Conservation (phyloP, 345 rosid genomes). For the Acer yangbiense region DNA sequence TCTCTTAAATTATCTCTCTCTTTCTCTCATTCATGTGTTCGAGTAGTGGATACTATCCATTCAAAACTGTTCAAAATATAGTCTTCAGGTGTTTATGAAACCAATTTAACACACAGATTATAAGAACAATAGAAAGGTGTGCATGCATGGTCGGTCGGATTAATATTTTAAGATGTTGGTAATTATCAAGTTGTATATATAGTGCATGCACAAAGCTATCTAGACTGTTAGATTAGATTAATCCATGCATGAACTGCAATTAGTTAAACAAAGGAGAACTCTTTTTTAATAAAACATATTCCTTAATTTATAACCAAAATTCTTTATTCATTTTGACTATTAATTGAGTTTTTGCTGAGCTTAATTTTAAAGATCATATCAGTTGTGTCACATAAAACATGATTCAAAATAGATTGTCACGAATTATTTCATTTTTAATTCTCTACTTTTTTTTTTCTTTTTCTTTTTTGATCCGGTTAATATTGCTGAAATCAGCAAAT, state of each 20-base stretch:
- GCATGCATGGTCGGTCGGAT: neutral
- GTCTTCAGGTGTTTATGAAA: neutral
- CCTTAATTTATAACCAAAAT: neutral
- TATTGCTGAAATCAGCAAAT: neutral
- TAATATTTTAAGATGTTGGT: neutral
- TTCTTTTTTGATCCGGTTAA: neutral
- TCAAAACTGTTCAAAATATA: slow-evolving; percentile 1
- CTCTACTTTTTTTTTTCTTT: too few relatives aligned
- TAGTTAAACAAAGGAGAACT: neutral
- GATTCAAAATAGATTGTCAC: too few relatives aligned
- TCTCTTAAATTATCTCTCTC: neutral
- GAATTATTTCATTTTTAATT: too few relatives aligned
- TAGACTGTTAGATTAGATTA: neutral
- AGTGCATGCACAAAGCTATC: slow-evolving; percentile 13
- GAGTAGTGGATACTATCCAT: neutral
- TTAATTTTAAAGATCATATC: too few relatives aligned
- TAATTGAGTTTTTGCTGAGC: neutral
- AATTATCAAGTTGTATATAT: neutral
- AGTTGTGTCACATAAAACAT: neutral
- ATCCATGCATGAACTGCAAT: slow-evolving; percentile 20
- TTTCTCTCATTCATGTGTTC: neutral
- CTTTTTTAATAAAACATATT: neutral
- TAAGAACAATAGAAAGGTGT: neutral
- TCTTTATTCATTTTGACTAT: too few relatives aligned
- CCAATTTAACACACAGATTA: neutral